Conservation (phyloP, 2,329 filamentous ascomycete species). For the Diaporthe vexans region DNA sequence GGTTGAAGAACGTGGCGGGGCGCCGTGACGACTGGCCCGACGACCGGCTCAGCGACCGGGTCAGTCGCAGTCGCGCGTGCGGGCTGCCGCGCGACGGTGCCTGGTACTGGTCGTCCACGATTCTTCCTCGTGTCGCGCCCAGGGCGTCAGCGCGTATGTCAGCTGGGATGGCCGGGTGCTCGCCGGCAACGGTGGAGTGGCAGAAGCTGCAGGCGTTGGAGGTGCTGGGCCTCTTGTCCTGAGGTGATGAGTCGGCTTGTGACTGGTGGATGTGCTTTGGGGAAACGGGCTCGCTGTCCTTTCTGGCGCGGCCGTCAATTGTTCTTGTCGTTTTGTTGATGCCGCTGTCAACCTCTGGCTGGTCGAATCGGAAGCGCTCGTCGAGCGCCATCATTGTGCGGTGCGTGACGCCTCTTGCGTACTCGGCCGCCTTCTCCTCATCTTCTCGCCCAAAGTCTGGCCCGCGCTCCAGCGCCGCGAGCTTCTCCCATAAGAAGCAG, state of each 20-base stretch:
- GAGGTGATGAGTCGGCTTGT: not conserved
- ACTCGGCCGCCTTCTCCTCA: constrained; percentile 29
- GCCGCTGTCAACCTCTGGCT: not conserved
- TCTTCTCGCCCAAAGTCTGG: constrained; percentile 8
- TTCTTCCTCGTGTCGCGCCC: constrained; percentile 6
- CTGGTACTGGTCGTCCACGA: not conserved
- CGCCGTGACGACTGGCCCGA: not conserved
- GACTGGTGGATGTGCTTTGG: constrained; percentile 4
- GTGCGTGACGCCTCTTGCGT: not conserved
- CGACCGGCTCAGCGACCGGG: not conserved
- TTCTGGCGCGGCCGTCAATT: not conserved
- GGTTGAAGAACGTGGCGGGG: constrained; percentile 3
- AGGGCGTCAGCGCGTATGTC: constrained; percentile 2
- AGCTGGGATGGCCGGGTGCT: not conserved
- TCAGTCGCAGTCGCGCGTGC: not conserved
- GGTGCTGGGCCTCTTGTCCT: too few relatives aligned
- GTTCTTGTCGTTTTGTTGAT: not conserved
- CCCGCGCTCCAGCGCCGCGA: constrained; percentile 34
- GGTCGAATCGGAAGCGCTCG: constrained; percentile 32
- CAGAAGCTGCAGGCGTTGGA: constrained; percentile 28
- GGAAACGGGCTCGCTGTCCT: constrained; percentile 32
- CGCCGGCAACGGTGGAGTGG: not conserved
- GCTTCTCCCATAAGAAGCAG: constrained; percentile 43
- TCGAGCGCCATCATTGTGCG: constrained; percentile 16
- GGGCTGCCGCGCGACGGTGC: not conserved